Base-by-base conservation (phyloP, 2,329 filamentous ascomycete genomes). In the Penicillium sp. region DNA sequence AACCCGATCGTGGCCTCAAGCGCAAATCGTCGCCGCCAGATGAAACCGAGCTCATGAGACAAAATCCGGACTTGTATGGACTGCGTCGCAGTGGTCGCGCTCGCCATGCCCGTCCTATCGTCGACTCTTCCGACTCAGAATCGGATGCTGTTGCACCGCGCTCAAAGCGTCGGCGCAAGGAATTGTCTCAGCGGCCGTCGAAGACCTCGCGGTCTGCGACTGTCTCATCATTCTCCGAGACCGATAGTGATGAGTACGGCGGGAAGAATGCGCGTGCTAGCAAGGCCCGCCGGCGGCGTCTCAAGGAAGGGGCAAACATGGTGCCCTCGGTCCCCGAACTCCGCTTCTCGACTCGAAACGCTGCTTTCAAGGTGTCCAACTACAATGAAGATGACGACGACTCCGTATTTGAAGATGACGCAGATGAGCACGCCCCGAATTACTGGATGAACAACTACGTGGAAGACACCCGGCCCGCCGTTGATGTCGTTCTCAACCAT, bases 11-110 rank as follows among this genome's bases (percentile, higher is more conserved):
- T 60, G 78, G 77, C 34, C 68, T 76, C 46, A 95, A 95, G 75
- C 84, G 89, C 51, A 81, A 68, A 85, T 87, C 70, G 68, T 75
- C 51, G 65, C 75, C 60, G 63, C 67, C 79, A 25, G 81, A 84
- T 36, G 86, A 93, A 56, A 84, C 93, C 43, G 83, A 89, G 32
- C 90, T 83, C 60, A 95, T 97, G 56, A 79, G 84, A 57, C 86
- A 87, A 60, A 94, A 98, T 59, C 93, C 93, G 30, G 89, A 95
- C 69, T 75, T 98, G 7, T 98, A 97, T 72, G 93, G 93, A 33
- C 76, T 98, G 53, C 82, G 93, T 56, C 81, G 93, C 71, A 98
- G 93, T 73, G 90, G 77, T 62, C 78, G 81, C 51, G 80, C 80
- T 52, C 77, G 81, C 54, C 76, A 76, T 47, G 74, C 74, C 45